Conservation (phyloP, 1,284 basidiomycete species). For the Microbotryum lychnidis-dioicae region DNA sequence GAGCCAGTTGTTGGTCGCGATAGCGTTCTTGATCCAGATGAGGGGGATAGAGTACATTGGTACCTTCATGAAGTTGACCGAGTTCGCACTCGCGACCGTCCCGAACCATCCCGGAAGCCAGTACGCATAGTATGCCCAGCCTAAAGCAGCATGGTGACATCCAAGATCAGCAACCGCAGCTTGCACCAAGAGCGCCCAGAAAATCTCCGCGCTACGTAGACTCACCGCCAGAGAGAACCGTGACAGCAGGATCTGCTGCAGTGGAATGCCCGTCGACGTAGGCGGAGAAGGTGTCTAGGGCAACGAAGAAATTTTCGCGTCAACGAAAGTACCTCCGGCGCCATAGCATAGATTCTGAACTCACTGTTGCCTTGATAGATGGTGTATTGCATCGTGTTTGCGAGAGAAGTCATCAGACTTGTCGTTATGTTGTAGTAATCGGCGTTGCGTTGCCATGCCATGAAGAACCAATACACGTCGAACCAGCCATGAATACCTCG, state of each 20-base stretch:
- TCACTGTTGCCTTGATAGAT: conserved; percentile 20
- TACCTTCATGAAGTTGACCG: too few species aligned
- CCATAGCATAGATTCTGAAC: neutral
- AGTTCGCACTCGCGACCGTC: conserved; percentile 7
- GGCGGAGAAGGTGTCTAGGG: conserved; percentile 4
- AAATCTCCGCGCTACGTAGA: too few species aligned
- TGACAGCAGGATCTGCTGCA: conserved; percentile 5
- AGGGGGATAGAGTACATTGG: too few species aligned
- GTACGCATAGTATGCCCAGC: conserved; percentile 21
- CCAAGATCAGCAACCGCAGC: neutral
- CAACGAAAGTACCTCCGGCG: neutral
- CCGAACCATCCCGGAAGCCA: conserved; percentile 19
- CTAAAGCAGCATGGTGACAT: neutral
- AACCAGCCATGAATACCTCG: conserved; percentile 12
- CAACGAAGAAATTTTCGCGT: neutral
- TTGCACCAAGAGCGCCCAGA: neutral
- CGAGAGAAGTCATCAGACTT: neutral
- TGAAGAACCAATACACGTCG: neutral
- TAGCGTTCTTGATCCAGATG: too few species aligned
- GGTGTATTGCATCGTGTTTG: conserved; percentile 17
- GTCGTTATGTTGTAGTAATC: conserved; percentile 9
- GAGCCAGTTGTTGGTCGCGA: too few species aligned
- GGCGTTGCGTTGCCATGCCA: conserved; percentile 15
- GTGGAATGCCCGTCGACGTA: conserved; percentile 12
- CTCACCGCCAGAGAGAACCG: conserved; percentile 4